Evolutionary conservation across 129 eudicot species (phyloP), one percentile per base, ranked within the genome.

Genomic region (Helianthus tuberosus): DNA sequence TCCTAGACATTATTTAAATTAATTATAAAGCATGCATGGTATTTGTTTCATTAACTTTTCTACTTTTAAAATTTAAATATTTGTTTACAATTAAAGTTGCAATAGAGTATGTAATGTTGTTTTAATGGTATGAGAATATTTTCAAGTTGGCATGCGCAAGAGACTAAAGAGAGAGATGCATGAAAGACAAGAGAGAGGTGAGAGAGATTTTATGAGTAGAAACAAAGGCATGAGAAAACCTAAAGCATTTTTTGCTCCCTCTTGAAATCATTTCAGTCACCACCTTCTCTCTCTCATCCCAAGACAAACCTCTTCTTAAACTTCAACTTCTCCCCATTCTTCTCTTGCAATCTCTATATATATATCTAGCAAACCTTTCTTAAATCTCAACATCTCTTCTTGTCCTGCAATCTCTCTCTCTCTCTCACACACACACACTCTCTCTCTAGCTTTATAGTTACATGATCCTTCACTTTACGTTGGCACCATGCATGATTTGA

Each of bases 221-320:
- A 84, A 72, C 48, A 32, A 91, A 86, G 81, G 97, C 97, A 88
- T 88, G 97, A 84, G 32, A 69, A 49, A 77, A 62, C 72, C 81
- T 87, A 85, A 89, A 90, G 89, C 75, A 66, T 85, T 83, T 70
- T 75, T 72, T 83, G 86, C 75, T 81, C 83, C 83, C 77, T 66
- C 52, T 76, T 77, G 71, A 80, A 77, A 91, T 91, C 87, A 88
- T 91, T 91, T 83, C 72, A 77, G 71, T 77, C 82, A 77, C 82
- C 72, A 70, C 77, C 47, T 70, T 70, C 82, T 61, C n/a, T 70
- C 55, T 62, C 77, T 70, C 77, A 70, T 61, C 72, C 97, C 88
- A 71, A 90, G 77, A 81, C 96, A 76, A 70, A 44, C 68, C 84
- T 65, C 80, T 76, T 81, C 72, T 75, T 68, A 76, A 67, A 32